Evolutionary conservation across 1,139 yeast genomes (phyloP).

Genomic region (Saccharomyces hybrid): DNA sequence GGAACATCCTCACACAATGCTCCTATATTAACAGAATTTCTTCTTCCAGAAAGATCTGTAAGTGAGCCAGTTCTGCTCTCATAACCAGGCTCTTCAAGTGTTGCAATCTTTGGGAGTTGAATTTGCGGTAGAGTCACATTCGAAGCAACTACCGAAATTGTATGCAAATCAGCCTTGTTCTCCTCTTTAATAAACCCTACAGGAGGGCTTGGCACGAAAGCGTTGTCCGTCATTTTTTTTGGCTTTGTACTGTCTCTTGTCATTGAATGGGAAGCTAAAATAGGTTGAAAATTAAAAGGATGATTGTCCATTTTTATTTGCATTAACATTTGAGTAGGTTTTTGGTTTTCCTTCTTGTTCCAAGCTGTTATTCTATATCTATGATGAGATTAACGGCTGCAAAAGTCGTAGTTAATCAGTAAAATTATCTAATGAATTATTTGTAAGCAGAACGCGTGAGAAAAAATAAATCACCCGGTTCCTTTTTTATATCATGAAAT

Average conservation of each 20-base stretch:
- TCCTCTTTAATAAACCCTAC: not conserved
- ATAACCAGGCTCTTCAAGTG: not conserved
- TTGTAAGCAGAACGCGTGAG: not conserved
- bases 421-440: not conserved
- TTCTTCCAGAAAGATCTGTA: not conserved
- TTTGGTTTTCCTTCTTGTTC: not conserved
- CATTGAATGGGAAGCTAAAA: not conserved
- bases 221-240: not conserved
- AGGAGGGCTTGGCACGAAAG: not conserved
- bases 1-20: conserved; percentile 2
- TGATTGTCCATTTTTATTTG: not conserved
- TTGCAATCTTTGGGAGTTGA: not conserved
- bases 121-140: not conserved
- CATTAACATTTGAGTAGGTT: not conserved
- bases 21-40: conserved; percentile 4
- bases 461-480: not conserved
- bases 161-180: not conserved
- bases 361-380: not conserved
- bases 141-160: not conserved
- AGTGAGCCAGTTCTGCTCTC: not conserved
- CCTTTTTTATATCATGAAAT: not conserved
- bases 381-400: not conserved
- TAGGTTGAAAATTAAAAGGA: not conserved
- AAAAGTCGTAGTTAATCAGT: not conserved
- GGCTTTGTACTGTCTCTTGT: not conserved